These are phyloP conservation scores for Ehretia macrophylla DNA, from an alignment of 257 asterid species.

Conservation along the genomic window DNA sequence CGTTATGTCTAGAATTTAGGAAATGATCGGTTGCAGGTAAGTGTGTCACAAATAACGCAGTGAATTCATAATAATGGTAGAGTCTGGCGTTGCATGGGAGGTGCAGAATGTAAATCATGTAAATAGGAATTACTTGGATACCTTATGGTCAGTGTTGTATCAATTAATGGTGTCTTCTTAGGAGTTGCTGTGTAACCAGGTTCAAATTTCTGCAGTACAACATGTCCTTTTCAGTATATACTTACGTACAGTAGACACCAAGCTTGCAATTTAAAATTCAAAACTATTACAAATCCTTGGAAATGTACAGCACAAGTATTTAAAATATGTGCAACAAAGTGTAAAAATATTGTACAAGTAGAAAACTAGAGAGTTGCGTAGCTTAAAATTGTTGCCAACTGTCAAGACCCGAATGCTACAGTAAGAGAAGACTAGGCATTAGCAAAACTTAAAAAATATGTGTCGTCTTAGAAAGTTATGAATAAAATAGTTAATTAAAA, in stretches of 20 bases:
- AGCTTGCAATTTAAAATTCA: not conserved
- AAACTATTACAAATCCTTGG: not conserved
- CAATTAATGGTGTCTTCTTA: conserved; percentile 36
- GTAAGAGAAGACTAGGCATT: not conserved
- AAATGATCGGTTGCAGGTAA: too few relatives aligned
- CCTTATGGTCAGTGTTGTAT: conserved; percentile 65
- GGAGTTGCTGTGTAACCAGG: conserved; percentile 69
- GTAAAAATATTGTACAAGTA: not conserved
- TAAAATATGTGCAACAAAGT: not conserved
- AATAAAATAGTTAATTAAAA: conserved; percentile 1
- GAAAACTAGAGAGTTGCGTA: conserved; percentile 1
- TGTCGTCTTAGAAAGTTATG: not conserved
- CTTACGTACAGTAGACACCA: not conserved
- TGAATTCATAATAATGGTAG: too few relatives aligned
- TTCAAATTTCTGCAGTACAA: conserved; percentile 67
- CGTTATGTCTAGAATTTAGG: not conserved
- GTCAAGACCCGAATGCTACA: not conserved
- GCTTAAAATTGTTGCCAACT: conserved; percentile 19
- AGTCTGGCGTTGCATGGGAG: too few relatives aligned
- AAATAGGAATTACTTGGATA: conserved; percentile 8
- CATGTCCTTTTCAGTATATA: not conserved
- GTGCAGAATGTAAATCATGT: not conserved
- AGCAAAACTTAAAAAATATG: too few relatives aligned
- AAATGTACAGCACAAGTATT: not conserved
- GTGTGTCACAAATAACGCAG: not conserved